phyloP scores from a whole-genome alignment of 116 monocot genomes.

The Trichopus zeylanicus region DNA sequence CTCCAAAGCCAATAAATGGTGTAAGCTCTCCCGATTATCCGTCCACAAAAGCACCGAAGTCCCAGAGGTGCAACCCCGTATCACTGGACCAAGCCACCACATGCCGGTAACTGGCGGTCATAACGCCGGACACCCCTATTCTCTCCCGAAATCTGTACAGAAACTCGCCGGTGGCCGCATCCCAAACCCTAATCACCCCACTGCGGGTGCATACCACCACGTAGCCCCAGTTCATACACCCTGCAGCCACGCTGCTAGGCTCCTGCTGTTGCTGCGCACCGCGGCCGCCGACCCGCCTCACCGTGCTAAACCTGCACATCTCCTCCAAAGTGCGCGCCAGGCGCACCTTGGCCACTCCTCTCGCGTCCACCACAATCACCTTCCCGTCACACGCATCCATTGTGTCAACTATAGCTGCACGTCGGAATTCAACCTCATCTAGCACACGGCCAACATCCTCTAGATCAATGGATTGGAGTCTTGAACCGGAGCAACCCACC shows the following conservation, averaged over 20 bases:
- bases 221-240: slow-evolving; percentile 73
- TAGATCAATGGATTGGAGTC: slow-evolving; percentile 30
- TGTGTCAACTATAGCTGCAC: slow-evolving; percentile 15
- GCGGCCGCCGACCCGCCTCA: slow-evolving; percentile 2
- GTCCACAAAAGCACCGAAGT: slow-evolving; percentile 1
- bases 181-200: slow-evolving; percentile 41
- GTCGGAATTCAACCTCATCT: slow-evolving; percentile 11
- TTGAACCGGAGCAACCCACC: slow-evolving; percentile 24
- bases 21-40: too few species aligned
- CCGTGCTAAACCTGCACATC: slow-evolving; percentile 36
- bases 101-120: slow-evolving; percentile 31
- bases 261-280: slow-evolving; percentile 2
- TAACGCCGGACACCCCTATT: slow-evolving; percentile 6
- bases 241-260: neutral
- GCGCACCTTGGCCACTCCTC: slow-evolving; percentile 31
- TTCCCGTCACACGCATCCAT: slow-evolving; percentile 41
- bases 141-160: slow-evolving; percentile 59
- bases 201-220: slow-evolving; percentile 26
- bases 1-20: too few species aligned
- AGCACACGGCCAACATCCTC: slow-evolving; percentile 6
- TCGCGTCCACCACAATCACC: slow-evolving; percentile 40
- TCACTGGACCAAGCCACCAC: slow-evolving; percentile 43
- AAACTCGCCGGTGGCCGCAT: slow-evolving; percentile 32
- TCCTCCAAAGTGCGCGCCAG: slow-evolving; percentile 26
- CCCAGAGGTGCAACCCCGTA: slow-evolving; percentile 54